Base-by-base conservation (phyloP, 208 protist species). In the Acanthamoeba healyi region DNA sequence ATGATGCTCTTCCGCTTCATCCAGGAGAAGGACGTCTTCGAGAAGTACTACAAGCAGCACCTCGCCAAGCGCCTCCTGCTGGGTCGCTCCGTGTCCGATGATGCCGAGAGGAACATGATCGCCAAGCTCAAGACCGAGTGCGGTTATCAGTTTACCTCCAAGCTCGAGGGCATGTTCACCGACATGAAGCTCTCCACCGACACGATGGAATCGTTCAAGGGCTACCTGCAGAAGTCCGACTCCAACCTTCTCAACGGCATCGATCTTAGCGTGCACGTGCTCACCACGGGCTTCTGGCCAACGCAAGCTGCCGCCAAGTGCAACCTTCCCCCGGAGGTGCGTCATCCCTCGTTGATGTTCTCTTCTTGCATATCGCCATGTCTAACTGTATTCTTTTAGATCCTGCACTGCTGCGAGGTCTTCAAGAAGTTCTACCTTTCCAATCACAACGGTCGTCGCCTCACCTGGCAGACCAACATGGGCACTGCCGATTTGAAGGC, bases 21-120 rank as follows among this genome's bases (percentile, higher is more conserved):
- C 34, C 92, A 95, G 46, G 97, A 98, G 58, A 98, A 98, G 95
- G 98, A 98, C 94, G 94, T 98, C 29, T 98, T 98, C 79, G 97
- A 98, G 77, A 96, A 97, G 88, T 98, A 98, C 87, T 98, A 98
- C 95, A 98, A 98, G 81, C 95, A 98, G 82, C 97, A 98, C 81
- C 96, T 98, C 9, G 97, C 98, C 26, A 98, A 98, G 93, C 93
- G 98, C 44, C 94, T 98, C 36, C 84, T 98, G 19, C 81, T 97
- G 14, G 90, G 94, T 32, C 77, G 97, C 49, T 96, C 74, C 46
- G 94, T 96, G 22, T 97, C 94, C 15, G 97, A 98, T 70, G 98
- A 98, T 94, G 96, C 96, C 14, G 98, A 98, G 88, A 90, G 96
- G 29, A 95, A 67, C 1, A 97, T 98, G 94, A 98, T 98, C 54